phyloP scores from a whole-genome alignment of 2,329 filamentous ascomycete species.

The Colletotrichum cereale region DNA sequence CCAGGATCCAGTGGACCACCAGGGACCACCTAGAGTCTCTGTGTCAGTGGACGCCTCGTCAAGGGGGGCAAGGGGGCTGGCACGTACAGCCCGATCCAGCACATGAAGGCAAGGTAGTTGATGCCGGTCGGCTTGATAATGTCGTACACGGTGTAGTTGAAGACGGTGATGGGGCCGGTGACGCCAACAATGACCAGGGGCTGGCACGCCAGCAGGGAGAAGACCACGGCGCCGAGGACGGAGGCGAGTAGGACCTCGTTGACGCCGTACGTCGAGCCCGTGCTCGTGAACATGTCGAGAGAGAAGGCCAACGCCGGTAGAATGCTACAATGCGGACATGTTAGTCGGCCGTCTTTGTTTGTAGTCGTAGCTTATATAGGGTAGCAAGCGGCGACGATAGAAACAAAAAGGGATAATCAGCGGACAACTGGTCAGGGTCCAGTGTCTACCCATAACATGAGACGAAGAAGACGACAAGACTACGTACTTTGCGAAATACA shows the following conservation, averaged over 20 bases:
- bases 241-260: conserved; percentile 92
- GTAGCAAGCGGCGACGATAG: conserved; percentile 1
- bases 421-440: background rate
- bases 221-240: conserved; percentile 85
- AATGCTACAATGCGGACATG: conserved; percentile 67
- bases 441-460: background rate
- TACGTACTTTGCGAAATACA: conserved; percentile 92
- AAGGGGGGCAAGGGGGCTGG: background rate
- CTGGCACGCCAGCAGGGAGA: conserved; percentile 83
- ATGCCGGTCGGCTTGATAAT: conserved; percentile 83
- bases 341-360: conserved; percentile 8
- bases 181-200: conserved; percentile 93
- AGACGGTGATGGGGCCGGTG: conserved; percentile 92
- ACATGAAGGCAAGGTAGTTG: conserved; percentile 91
- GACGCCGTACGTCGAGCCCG: conserved; percentile 85
- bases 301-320: conserved; percentile 90
- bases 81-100: conserved; percentile 83
- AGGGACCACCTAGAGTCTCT: conserved; percentile 75
- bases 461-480: background rate
- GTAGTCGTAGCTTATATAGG: background rate
- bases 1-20: conserved; percentile 86
- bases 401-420: background rate
- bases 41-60: conserved; percentile 7
- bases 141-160: conserved; percentile 94
- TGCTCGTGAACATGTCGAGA: conserved; percentile 93